Conservation (phyloP, 106 monocot species). For the Amphibolis antarctica region DNA sequence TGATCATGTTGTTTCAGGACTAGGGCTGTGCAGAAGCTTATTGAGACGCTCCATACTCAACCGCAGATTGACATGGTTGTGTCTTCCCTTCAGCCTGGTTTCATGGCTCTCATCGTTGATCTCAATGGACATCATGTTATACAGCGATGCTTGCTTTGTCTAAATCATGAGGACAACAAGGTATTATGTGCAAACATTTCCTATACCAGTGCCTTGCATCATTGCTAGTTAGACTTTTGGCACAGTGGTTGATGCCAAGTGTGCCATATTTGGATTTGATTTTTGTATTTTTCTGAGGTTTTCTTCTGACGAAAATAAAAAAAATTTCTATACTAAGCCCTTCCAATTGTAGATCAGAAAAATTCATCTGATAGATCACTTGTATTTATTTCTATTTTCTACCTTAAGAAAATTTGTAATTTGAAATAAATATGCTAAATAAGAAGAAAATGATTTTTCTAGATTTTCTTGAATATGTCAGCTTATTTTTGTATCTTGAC, state of each 20-base stretch:
- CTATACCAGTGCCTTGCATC: not conserved
- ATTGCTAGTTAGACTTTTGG: too few species aligned
- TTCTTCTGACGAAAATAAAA: too few species aligned
- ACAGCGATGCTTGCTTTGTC: constrained; percentile 15
- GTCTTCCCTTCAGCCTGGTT: constrained; percentile 8
- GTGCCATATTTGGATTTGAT: not conserved
- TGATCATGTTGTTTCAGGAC: constrained; percentile 12
- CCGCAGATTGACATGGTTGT: constrained; percentile 8
- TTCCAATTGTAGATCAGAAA: too few species aligned
- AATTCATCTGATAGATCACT: too few species aligned
- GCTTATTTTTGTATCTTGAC: too few species aligned
- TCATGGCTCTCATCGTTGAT: constrained; percentile 16
- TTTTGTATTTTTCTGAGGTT: not conserved
- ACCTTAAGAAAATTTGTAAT: too few species aligned
- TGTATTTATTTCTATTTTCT: too few species aligned
- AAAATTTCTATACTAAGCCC: too few species aligned
- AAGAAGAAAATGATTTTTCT: too few species aligned
- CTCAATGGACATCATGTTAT: constrained; percentile 25
- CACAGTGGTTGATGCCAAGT: too few species aligned
- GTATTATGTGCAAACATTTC: not conserved
- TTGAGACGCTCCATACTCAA: constrained; percentile 8
- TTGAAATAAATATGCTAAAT: too few species aligned
- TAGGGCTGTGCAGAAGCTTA: constrained; percentile 19
- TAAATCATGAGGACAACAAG: constrained; percentile 14
- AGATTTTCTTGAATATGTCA: too few species aligned